Evolutionary conservation across 768 basidiomycete genomes (phyloP).

Genomic region (Leccinum boreale): DNA sequence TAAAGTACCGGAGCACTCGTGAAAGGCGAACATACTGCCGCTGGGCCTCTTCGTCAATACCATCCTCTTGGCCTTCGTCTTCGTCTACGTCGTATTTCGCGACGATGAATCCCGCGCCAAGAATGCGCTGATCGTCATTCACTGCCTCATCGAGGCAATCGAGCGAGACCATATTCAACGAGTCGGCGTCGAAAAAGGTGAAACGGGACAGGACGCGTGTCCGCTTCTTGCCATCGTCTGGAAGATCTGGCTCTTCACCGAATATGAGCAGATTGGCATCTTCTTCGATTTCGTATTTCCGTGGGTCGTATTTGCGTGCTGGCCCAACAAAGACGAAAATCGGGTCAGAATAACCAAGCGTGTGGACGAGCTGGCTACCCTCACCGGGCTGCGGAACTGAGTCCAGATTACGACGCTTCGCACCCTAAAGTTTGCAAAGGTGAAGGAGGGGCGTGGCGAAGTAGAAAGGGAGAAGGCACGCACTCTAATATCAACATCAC

Average conservation of each 20-base stretch:
- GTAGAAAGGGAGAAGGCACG: neutral
- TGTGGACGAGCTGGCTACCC: neutral
- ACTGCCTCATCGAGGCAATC: slow-evolving; percentile 4
- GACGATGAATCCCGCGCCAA: slow-evolving; percentile 53
- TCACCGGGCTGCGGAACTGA: slow-evolving; percentile 13
- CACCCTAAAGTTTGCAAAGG: slow-evolving; percentile 7
- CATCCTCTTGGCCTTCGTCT: slow-evolving; percentile 61
- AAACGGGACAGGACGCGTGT: slow-evolving; percentile 58
- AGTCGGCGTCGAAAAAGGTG: slow-evolving; percentile 53
- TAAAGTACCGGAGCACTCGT: slow-evolving; percentile 43
- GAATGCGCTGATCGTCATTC: slow-evolving; percentile 39
- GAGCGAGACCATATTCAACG: slow-evolving; percentile 41
- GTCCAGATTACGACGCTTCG: slow-evolving; percentile 30
- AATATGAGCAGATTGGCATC: slow-evolving; percentile 32
- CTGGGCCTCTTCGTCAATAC: slow-evolving; percentile 31
- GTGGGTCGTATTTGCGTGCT: slow-evolving; percentile 41
- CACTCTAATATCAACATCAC: slow-evolving; percentile 14
- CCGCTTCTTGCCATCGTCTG: slow-evolving; percentile 44
- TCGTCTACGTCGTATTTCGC: slow-evolving; percentile 53
- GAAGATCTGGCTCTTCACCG: slow-evolving; percentile 41
- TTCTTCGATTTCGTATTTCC: slow-evolving; percentile 35
- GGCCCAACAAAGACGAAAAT: neutral
- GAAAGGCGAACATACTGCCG: slow-evolving; percentile 44
- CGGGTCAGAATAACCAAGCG: neutral
- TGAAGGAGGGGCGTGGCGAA: neutral